Evolutionary conservation across 176 grass and related monocot genomes (phyloP).

Genomic region (Musa beccarii): DNA sequence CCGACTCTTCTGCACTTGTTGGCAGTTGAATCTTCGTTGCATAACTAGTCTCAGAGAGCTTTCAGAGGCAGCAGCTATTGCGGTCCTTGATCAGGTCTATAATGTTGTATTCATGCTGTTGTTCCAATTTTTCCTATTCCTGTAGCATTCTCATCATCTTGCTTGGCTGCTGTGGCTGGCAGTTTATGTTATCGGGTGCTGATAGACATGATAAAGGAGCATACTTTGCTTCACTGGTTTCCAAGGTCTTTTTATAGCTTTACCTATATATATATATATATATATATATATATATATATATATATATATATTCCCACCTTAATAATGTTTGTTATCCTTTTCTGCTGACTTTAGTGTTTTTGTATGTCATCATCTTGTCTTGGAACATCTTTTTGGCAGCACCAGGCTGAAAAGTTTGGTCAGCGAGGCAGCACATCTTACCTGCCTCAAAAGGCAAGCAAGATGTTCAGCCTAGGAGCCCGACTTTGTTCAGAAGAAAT

Average conservation of each 20-base stretch:
- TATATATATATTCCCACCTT: background rate
- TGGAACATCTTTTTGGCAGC: conserved; percentile 40
- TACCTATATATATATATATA: too few species aligned
- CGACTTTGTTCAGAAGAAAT: conserved; percentile 26
- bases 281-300: too few species aligned
- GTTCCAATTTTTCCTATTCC: conserved; percentile 4
- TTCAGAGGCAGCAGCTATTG: conserved; percentile 53
- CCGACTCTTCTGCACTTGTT: background rate
- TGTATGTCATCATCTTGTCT: background rate
- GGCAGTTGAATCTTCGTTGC: conserved; percentile 54
- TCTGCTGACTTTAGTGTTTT: background rate
- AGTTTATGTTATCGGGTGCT: conserved; percentile 72
- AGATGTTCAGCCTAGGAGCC: conserved; percentile 18
- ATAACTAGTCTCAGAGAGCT: conserved; percentile 56
- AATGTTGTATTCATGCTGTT: conserved; percentile 13
- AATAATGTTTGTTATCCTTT: background rate
- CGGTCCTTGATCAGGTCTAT: conserved; percentile 78
- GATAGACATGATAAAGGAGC: conserved; percentile 67
- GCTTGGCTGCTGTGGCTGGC: conserved; percentile 16
- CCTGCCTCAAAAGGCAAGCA: conserved; percentile 14
- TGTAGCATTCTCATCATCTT: conserved; percentile 10
- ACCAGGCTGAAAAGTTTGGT: conserved; percentile 37
- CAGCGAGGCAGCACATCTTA: conserved; percentile 15
- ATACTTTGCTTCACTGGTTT: conserved; percentile 67
- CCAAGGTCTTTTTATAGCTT: conserved; percentile 41